Conservation (phyloP, 768 basidiomycete genomes). For the Amanita thiersii region DNA sequence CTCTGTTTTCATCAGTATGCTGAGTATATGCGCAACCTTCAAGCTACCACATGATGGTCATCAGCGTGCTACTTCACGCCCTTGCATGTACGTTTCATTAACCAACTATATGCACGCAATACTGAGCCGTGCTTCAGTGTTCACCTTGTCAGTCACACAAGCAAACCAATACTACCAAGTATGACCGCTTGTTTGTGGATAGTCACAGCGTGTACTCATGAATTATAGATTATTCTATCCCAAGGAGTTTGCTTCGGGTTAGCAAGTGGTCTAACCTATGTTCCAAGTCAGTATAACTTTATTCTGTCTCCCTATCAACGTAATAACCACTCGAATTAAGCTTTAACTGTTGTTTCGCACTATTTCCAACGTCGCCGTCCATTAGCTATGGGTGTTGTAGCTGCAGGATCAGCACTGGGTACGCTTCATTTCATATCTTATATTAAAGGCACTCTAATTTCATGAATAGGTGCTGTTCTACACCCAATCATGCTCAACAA, state of each 20-base stretch:
- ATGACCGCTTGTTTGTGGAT: neutral
- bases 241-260: slow-evolving; percentile 43
- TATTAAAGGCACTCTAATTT: slow-evolving; percentile 4
- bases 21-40: neutral
- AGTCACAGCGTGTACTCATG: neutral
- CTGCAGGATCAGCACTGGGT: slow-evolving; percentile 24
- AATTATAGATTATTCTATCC: slow-evolving; percentile 37
- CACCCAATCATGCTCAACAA: slow-evolving; percentile 56
- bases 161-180: slow-evolving; percentile 28
- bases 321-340: slow-evolving; percentile 13
- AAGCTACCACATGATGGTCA: slow-evolving; percentile 18
- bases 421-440: slow-evolving; percentile 1
- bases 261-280: slow-evolving; percentile 38
- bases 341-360: slow-evolving; percentile 41
- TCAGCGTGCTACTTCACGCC: slow-evolving; percentile 16
- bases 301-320: neutral
- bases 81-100: slow-evolving; percentile 17
- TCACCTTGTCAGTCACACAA: slow-evolving; percentile 25
- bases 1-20: neutral
- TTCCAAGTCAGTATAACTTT: slow-evolving; percentile 21
- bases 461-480: slow-evolving; percentile 35
- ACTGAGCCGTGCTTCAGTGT: slow-evolving; percentile 15
- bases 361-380: slow-evolving; percentile 40
- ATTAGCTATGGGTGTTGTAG: slow-evolving; percentile 44
- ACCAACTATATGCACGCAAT: neutral